Evolutionary conservation across 2,329 filamentous ascomycete genomes (phyloP).

Genomic region (Byssoonygena ceratinophila): DNA sequence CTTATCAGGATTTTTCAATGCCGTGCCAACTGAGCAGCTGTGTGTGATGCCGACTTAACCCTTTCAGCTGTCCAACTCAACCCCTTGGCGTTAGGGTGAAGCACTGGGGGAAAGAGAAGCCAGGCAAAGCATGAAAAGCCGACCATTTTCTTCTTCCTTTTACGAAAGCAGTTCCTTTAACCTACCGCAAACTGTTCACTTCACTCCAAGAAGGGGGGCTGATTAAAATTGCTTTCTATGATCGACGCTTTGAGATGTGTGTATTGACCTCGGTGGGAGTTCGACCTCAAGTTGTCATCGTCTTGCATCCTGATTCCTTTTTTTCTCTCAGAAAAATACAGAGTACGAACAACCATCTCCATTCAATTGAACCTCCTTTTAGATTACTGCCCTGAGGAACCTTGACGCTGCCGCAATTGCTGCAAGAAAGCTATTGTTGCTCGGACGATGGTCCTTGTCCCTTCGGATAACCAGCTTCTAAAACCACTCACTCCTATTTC

Average conservation of each 20-base stretch:
- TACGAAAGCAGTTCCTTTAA: not conserved
- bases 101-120: not conserved
- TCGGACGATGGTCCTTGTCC: constrained; percentile 1
- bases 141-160: not conserved
- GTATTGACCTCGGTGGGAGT: not conserved
- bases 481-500: not conserved
- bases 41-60: not conserved
- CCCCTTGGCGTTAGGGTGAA: not conserved
- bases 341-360: not conserved
- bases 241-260: not conserved
- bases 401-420: not conserved
- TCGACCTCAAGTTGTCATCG: not conserved
- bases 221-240: not conserved
- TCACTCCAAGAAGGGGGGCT: not conserved
- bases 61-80: not conserved
- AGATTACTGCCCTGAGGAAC: not conserved
- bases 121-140: constrained; percentile 7
- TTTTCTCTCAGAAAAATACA: not conserved
- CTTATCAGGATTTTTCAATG: not conserved
- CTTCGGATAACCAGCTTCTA: not conserved
- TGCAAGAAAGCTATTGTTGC: not conserved
- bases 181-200: not conserved
- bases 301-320: not conserved
- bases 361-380: not conserved
- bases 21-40: not conserved